These are phyloP conservation scores for Rhododendron ovatum DNA, from an alignment of 148 eudicot genomes.

Conservation along the genomic window DNA sequence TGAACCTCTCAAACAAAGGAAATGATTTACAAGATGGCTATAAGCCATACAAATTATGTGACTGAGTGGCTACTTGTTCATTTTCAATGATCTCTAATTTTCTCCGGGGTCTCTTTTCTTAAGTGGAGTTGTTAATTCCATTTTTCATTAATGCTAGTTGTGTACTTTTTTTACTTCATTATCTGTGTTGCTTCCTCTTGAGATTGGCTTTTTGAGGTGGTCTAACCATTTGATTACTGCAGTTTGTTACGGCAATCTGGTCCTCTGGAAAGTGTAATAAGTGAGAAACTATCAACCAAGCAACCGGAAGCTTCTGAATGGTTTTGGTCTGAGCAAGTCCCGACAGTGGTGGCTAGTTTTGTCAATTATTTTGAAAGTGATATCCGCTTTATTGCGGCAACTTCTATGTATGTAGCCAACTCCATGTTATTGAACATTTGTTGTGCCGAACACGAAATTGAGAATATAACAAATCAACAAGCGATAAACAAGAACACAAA, in stretches of 20 bases:
- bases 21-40: not conserved
- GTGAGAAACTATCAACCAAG: slow-evolving; percentile 73
- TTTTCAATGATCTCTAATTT: not conserved
- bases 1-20: slow-evolving; percentile 1
- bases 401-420: slow-evolving; percentile 48
- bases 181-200: not conserved
- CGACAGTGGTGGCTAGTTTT: slow-evolving; percentile 70
- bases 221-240: slow-evolving; percentile 24
- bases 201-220: not conserved
- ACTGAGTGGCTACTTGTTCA: not conserved
- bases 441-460: too few species aligned
- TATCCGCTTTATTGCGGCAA: slow-evolving; percentile 67
- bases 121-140: not conserved
- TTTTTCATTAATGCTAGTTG: not conserved
- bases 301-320: slow-evolving; percentile 74
- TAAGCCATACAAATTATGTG: not conserved
- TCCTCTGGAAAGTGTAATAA: slow-evolving; percentile 78
- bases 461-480: too few species aligned
- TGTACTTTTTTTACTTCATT: slow-evolving; percentile 5
- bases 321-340: slow-evolving; percentile 98
- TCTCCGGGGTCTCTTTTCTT: not conserved
- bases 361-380: slow-evolving; percentile 81
- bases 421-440: not conserved
- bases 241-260: slow-evolving; percentile 82
- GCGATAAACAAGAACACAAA: too few species aligned